Conservation (phyloP, 2,329 filamentous ascomycete genomes). For the Trematosphaeria pertusa region DNA sequence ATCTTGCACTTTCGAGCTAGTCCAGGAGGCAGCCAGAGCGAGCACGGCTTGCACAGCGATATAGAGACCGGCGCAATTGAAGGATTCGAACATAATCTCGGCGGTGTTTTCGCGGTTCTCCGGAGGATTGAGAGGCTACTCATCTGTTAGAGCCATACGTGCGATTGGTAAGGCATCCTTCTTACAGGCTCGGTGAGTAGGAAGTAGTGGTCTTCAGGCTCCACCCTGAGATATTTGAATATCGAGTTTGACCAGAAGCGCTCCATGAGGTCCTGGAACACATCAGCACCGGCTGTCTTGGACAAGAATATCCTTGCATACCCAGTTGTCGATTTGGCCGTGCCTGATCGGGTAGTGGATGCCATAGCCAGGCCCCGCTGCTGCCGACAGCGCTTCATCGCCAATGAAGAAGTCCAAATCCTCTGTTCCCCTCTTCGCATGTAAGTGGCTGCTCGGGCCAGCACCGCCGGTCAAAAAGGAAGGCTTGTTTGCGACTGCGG, state of each 20-base stretch:
- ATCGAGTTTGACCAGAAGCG: constrained; percentile 99
- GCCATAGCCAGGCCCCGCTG: constrained; percentile 88
- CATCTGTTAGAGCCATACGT: constrained; percentile 17
- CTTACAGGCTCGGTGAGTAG: constrained; percentile 93
- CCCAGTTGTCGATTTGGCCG: constrained; percentile 99
- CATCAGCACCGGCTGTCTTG: constrained; percentile 18
- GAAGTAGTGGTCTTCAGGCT: constrained; percentile 99
- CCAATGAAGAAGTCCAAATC: constrained; percentile 99
- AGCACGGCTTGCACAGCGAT: constrained; percentile 98
- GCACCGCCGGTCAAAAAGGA: constrained; percentile 93
- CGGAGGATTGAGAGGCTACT: constrained; percentile 90
- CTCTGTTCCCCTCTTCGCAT: constrained; percentile 92
- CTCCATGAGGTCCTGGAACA: constrained; percentile 90
- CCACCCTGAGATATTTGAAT: constrained; percentile 98
- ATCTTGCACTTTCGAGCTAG: constrained; percentile 96
- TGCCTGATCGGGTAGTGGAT: constrained; percentile 98
- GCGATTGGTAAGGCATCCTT: constrained; percentile 10
- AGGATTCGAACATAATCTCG: constrained; percentile 99
- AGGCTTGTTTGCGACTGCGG: constrained; percentile 91
- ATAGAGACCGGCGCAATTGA: constrained; percentile 98
- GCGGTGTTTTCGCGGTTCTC: constrained; percentile 99
- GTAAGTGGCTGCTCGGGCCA: constrained; percentile 81
- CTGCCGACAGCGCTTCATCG: constrained; percentile 88
- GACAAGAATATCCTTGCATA: constrained; percentile 51
- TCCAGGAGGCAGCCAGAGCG: constrained; percentile 96